Percentiles rank a stretch among this genome's conserved stretches.
phyloP scores from a whole-genome alignment of 768 basidiomycete genomes.

The Psilocybe subaeruginosa region DNA sequence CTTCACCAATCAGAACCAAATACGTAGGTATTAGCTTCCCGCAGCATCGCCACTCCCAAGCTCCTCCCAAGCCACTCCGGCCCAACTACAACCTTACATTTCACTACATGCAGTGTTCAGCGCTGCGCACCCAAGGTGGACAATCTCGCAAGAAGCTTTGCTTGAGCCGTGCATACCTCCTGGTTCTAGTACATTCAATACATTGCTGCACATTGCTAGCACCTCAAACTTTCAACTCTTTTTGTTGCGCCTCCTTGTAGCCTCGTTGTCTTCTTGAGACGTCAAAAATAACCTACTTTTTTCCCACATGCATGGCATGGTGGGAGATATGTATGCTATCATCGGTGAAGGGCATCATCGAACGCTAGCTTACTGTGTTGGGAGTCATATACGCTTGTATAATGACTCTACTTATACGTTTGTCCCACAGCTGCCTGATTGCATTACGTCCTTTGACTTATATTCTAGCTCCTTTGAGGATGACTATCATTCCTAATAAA shows the following conservation, averaged over 20 bases:
- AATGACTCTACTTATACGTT: background rate
- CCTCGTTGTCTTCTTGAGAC: background rate
- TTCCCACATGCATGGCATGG: constrained; percentile 4
- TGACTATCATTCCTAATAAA: background rate
- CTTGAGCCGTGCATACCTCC: too few relatives aligned
- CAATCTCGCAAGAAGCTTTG: too few relatives aligned
- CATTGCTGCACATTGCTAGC: background rate
- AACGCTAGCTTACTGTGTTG: background rate
- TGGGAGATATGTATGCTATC: background rate
- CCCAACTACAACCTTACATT: too few relatives aligned
- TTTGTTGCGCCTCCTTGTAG: background rate
- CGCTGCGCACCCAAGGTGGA: too few relatives aligned
- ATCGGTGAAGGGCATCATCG: background rate
- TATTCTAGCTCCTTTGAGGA: background rate
- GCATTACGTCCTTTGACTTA: background rate
- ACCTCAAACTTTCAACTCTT: background rate
- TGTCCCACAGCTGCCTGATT: background rate
- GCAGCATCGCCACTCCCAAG: too few relatives aligned
- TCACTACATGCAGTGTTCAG: too few relatives aligned
- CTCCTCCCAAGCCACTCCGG: too few relatives aligned
- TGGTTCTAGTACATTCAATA: too few relatives aligned
- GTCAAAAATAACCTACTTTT: background rate
- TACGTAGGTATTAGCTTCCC: too few relatives aligned
- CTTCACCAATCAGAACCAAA: too few relatives aligned
- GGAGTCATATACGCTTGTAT: background rate